A percentile compares a stretch with the other conserved stretches of the same genome.
phyloP scores from a whole-genome alignment of 2,329 filamentous ascomycete genomes.

The Ciborinia camelliae region DNA sequence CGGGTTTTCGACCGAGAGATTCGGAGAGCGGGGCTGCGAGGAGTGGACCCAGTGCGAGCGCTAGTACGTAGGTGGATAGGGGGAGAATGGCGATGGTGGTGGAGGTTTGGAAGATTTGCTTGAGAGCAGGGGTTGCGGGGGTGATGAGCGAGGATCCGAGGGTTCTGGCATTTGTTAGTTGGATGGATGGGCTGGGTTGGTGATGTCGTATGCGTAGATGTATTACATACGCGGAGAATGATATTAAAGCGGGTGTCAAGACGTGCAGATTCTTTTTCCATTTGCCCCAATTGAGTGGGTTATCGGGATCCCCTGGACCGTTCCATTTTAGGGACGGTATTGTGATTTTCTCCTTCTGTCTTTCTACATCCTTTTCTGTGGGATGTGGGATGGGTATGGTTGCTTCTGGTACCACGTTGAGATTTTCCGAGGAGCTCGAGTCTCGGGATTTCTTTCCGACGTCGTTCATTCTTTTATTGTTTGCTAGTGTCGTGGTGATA shows the following conservation, averaged over 20 bases:
- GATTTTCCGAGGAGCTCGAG: background rate
- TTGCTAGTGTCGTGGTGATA: too few species aligned
- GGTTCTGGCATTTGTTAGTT: background rate
- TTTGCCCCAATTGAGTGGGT: constrained; percentile 25
- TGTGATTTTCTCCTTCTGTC: background rate
- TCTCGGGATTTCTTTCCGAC: background rate
- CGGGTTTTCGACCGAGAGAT: constrained; percentile 48
- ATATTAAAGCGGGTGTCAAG: background rate
- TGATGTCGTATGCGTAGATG: background rate
- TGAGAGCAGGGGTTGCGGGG: background rate
- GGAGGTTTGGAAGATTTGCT: background rate
- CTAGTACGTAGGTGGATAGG: constrained; percentile 50
- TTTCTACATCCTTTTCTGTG: background rate
- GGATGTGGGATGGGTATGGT: background rate
- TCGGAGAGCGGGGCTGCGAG: constrained; percentile 59
- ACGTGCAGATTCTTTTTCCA: constrained; percentile 18
- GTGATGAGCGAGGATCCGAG: background rate
- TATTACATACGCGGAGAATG: constrained; percentile 2
- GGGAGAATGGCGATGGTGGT: background rate
- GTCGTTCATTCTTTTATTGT: background rate
- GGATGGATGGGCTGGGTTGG: background rate
- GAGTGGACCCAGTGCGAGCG: constrained; percentile 59
- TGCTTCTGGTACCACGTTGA: background rate
- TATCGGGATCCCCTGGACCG: constrained; percentile 21
- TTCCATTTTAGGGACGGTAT: constrained; percentile 8